Evolutionary conservation across 148 eudicot genomes (phyloP).

Genomic region (Fagopyrum esculentum): DNA sequence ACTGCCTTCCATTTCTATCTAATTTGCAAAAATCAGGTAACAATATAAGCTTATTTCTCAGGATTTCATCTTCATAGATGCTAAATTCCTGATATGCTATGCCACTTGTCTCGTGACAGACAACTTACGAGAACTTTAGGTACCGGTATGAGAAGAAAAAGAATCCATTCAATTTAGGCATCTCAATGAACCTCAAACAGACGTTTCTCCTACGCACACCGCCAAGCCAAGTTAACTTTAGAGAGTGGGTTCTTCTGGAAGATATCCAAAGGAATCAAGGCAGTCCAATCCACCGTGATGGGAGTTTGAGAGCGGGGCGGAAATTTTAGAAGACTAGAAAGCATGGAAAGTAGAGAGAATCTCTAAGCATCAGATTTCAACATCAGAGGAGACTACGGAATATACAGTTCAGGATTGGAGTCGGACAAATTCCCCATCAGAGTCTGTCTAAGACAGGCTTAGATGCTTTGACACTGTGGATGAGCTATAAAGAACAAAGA

Average conservation of each 20-base stretch:
- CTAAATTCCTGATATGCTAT: not conserved
- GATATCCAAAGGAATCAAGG: slow-evolving; percentile 20
- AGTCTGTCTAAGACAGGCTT: not conserved
- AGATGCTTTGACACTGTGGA: not conserved
- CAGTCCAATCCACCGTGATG: slow-evolving; percentile 7
- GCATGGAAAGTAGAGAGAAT: not conserved
- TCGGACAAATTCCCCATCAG: not conserved
- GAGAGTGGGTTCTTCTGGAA: slow-evolving; percentile 35
- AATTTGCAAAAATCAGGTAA: slow-evolving; percentile 82
- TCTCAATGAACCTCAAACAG: slow-evolving; percentile 36
- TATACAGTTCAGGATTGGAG: not conserved
- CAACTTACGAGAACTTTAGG: slow-evolving; percentile 67
- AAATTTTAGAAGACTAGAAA: not conserved
- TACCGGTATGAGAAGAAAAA: slow-evolving; percentile 52
- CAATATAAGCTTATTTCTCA: not conserved
- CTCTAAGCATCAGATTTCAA: not conserved
- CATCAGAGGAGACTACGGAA: not conserved
- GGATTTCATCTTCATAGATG: not conserved
- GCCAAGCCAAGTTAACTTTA: slow-evolving; percentile 36
- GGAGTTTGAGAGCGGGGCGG: not conserved
- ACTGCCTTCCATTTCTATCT: slow-evolving; percentile 75
- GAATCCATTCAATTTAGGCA: slow-evolving; percentile 50
- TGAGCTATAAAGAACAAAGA: not conserved
- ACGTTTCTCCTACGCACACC: slow-evolving; percentile 36
- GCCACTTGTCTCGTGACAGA: slow-evolving; percentile 22